These are phyloP conservation scores for Volvariella volvacea DNA, from an alignment of 1,284 basidiomycete genomes.

Conservation along the genomic window DNA sequence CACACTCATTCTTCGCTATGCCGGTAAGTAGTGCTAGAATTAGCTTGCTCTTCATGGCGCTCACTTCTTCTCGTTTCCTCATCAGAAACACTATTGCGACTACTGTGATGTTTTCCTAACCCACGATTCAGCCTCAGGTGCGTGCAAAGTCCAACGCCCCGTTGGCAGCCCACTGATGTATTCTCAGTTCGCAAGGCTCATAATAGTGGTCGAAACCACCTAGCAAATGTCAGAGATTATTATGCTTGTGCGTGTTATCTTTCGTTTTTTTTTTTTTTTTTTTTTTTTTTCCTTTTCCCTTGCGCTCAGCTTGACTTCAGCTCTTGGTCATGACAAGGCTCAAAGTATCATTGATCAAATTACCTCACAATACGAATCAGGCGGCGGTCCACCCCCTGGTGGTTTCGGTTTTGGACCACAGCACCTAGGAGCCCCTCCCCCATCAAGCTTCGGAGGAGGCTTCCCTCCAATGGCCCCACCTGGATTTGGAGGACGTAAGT, in stretches of 20 bases:
- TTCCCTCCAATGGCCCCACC: conserved; percentile 33
- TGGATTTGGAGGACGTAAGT: conserved; percentile 47
- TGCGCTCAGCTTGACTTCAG: conserved; percentile 38
- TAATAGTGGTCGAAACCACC: conserved; percentile 94
- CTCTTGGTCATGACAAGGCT: conserved; percentile 92
- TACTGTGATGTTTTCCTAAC: conserved; percentile 91
- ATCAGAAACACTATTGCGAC: conserved; percentile 86
- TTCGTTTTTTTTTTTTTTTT: conserved; percentile 4
- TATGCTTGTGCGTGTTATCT: conserved; percentile 71
- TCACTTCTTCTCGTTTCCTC: conserved; percentile 8
- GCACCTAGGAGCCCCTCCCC: conserved; percentile 56
- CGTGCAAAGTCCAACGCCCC: conserved; percentile 12
- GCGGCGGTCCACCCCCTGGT: conserved; percentile 78
- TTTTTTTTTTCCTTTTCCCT: background rate
- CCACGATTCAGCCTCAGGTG: conserved; percentile 84
- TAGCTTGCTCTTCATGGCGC: conserved; percentile 12
- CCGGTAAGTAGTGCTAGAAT: too few relatives aligned
- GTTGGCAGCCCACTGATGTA: conserved; percentile 7
- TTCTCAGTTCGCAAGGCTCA: conserved; percentile 90
- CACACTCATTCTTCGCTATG: too few relatives aligned
- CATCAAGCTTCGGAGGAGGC: conserved; percentile 36
- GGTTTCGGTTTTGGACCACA: conserved; percentile 78
- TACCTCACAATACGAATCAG: conserved; percentile 82
- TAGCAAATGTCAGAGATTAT: conserved; percentile 95
- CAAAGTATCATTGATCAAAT: conserved; percentile 97